Evolutionary conservation across 768 basidiomycete species (phyloP).

Genomic region (Pulveroboletus sp.): DNA sequence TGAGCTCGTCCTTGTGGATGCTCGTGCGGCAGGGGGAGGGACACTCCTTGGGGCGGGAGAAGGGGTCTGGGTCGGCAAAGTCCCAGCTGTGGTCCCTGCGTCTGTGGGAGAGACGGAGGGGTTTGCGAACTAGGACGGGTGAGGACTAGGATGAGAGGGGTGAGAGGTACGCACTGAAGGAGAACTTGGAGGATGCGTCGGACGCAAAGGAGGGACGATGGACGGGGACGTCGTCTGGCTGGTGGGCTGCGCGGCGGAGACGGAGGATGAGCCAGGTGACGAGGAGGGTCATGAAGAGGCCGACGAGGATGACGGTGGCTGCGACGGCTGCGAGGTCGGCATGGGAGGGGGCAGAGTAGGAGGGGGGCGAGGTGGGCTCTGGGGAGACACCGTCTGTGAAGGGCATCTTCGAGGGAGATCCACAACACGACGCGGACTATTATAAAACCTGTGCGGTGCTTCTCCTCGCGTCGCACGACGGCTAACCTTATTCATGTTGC

Average conservation of each 20-base stretch:
- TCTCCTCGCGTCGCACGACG: too few relatives aligned
- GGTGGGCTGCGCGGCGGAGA: conserved; percentile 14
- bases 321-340: conserved; percentile 23
- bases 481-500: too few relatives aligned
- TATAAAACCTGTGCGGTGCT: too few relatives aligned
- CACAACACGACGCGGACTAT: too few relatives aligned
- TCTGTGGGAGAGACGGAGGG: conserved; percentile 21
- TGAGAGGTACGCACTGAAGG: conserved; percentile 18
- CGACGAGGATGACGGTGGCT: conserved; percentile 24
- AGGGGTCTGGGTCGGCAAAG: conserved; percentile 30
- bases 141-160: not conserved
- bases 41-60: conserved; percentile 1
- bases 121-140: conserved; percentile 19
- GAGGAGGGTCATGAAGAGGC: conserved; percentile 22
- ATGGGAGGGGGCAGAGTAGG: conserved; percentile 14
- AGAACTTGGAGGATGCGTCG: conserved; percentile 27
- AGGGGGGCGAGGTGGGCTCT: not conserved
- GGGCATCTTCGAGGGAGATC: not conserved
- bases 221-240: not conserved
- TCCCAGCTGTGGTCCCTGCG: conserved; percentile 25
- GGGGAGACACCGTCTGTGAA: not conserved
- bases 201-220: conserved; percentile 24
- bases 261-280: conserved; percentile 25
- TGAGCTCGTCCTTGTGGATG: conserved; percentile 21
- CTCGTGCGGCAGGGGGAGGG: conserved; percentile 13